Conservation (phyloP, 2,329 filamentous ascomycete genomes). For the Epichloe coenophiala region DNA sequence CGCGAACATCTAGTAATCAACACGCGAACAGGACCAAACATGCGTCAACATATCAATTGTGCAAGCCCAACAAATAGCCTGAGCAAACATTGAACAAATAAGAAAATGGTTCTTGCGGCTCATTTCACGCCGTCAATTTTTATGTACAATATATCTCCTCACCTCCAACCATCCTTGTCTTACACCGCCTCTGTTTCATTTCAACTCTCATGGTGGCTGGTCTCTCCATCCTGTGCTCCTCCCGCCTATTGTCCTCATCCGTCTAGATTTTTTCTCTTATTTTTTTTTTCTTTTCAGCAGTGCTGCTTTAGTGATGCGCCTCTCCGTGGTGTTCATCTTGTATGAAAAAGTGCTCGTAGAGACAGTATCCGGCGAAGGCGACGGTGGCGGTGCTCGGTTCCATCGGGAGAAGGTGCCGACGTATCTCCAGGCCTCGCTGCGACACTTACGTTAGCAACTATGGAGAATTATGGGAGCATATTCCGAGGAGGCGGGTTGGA, state of each 20-base stretch:
- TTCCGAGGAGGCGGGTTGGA: not conserved
- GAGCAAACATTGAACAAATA: not conserved
- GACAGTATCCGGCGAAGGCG: conserved; percentile 80
- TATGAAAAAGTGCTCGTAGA: conserved; percentile 79
- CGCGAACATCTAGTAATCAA: not conserved
- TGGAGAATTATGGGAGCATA: conserved; percentile 8
- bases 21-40: not conserved
- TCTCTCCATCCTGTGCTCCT: not conserved
- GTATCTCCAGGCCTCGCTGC: conserved; percentile 90
- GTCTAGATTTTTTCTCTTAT: too few species aligned
- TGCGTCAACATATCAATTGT: not conserved
- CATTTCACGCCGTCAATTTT: not conserved
- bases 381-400: conserved; percentile 85
- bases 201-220: not conserved
- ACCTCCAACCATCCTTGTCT: not conserved
- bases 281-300: too few species aligned
- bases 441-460: not conserved
- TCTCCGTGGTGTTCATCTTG: conserved; percentile 51
- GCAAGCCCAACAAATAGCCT: not conserved
- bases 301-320: conserved; percentile 24
- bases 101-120: not conserved
- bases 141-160: conserved; percentile 1
- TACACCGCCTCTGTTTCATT: not conserved
- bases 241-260: too few species aligned
- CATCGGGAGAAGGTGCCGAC: conserved; percentile 72